Percentiles rank a stretch among this genome's conserved stretches.
Conservation (phyloP, 2,329 filamentous ascomycete species). For the Sordariomycetes sp. region DNA sequence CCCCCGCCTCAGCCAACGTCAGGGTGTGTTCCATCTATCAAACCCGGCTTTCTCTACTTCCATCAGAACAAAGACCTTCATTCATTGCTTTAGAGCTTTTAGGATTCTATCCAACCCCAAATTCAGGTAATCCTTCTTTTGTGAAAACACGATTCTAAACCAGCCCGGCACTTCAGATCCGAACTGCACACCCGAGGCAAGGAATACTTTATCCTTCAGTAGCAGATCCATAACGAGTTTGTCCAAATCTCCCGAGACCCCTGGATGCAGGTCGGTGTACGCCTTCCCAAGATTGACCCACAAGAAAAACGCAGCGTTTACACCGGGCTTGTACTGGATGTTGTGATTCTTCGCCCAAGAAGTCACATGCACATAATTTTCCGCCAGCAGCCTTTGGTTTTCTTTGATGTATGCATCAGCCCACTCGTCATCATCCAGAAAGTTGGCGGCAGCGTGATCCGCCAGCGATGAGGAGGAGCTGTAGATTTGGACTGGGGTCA, state of each 20-base stretch:
- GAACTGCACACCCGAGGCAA: slow-evolving; percentile 25
- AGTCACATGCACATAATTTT: slow-evolving; percentile 26
- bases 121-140: slow-evolving; percentile 17
- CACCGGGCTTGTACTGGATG: slow-evolving; percentile 34
- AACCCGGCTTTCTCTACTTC: too few species aligned
- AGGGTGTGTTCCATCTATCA: too few species aligned
- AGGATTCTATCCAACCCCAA: slow-evolving; percentile 10
- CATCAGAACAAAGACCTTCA: too few species aligned
- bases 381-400: slow-evolving; percentile 27
- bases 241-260: slow-evolving; percentile 8
- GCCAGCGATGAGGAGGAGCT: slow-evolving; percentile 33
- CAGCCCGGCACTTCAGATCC: slow-evolving; percentile 27
- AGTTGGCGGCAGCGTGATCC: slow-evolving; percentile 26
- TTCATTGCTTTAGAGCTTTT: background rate
- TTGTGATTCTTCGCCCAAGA: slow-evolving; percentile 24
- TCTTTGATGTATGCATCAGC: slow-evolving; percentile 31
- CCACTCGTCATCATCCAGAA: slow-evolving; percentile 34
- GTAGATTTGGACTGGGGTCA: slow-evolving; percentile 28
- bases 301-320: slow-evolving; percentile 46
- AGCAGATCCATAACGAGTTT: slow-evolving; percentile 16
- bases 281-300: slow-evolving; percentile 37
- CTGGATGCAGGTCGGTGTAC: slow-evolving; percentile 11
- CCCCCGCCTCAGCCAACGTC: too few species aligned
- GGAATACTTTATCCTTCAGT: slow-evolving; percentile 20
- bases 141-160: slow-evolving; percentile 29